phyloP scores from a whole-genome alignment of 2,329 filamentous ascomycete genomes.

The Beauveria varroae region DNA sequence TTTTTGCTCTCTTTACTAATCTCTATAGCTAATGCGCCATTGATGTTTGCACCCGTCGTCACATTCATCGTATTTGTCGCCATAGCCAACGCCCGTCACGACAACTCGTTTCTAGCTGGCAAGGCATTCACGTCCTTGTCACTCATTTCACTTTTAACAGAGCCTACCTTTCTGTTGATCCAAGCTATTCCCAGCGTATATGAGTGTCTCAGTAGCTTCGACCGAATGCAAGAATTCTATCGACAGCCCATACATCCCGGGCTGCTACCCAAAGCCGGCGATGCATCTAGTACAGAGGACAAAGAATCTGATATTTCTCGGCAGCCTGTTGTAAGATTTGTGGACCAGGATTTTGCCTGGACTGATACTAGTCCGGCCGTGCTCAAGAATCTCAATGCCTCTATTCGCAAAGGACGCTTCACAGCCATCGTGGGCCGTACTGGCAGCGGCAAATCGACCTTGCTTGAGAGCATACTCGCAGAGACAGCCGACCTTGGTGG shows the following conservation, averaged over 20 bases:
- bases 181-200: neutral
- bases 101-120: slow-evolving; percentile 11
- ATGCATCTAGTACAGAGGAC: neutral
- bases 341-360: neutral
- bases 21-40: slow-evolving; percentile 9
- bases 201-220: slow-evolving; percentile 17
- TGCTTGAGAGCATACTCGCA: slow-evolving; percentile 14
- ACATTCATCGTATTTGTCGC: slow-evolving; percentile 2
- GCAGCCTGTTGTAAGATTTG: neutral
- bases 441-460: slow-evolving; percentile 15
- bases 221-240: slow-evolving; percentile 17
- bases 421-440: slow-evolving; percentile 1
- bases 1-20: neutral
- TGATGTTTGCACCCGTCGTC: slow-evolving; percentile 12
- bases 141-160: slow-evolving; percentile 17
- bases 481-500: neutral
- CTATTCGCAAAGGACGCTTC: neutral
- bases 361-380: neutral
- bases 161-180: slow-evolving; percentile 13
- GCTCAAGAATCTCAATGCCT: neutral
- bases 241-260: neutral
- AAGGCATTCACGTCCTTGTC: slow-evolving; percentile 19
- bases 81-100: slow-evolving; percentile 10
- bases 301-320: neutral
- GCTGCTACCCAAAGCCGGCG: neutral